phyloP scores from a whole-genome alignment of 208 protist genomes.

The Angomonas ambiguus region DNA sequence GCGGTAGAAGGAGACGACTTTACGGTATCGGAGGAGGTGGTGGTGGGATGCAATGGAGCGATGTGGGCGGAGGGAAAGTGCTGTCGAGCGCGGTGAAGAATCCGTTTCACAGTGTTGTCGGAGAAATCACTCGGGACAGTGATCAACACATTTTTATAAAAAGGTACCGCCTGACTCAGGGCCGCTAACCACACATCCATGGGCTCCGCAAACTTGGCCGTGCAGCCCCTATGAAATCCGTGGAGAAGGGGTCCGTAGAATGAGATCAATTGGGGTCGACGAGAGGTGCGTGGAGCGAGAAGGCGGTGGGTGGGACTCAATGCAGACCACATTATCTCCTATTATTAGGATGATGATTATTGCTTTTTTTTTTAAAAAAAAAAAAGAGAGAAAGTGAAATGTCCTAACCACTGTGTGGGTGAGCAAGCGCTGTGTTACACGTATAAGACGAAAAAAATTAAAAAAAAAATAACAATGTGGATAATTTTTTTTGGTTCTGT shows the following conservation, averaged over 20 bases:
- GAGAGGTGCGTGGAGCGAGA: neutral
- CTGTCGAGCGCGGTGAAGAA: constrained; percentile 34
- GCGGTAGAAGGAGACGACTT: neutral
- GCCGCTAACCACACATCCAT: constrained; percentile 68
- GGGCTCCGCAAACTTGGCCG: constrained; percentile 53
- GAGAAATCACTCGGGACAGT: constrained; percentile 46
- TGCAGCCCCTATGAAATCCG: constrained; percentile 33
- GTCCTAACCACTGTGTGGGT: too few relatives aligned
- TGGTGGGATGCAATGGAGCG: neutral
- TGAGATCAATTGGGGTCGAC: constrained; percentile 14
- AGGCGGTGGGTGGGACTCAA: neutral
- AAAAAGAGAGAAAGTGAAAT: constrained; percentile 11
- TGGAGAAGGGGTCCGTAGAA: constrained; percentile 49
- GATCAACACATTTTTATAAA: constrained; percentile 62
- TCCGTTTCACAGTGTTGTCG: constrained; percentile 13
- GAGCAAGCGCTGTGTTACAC: too few relatives aligned
- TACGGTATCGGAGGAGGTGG: neutral
- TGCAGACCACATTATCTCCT: neutral
- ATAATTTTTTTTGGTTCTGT: too few relatives aligned
- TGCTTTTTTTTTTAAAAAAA: neutral
- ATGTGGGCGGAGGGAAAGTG: constrained; percentile 52
- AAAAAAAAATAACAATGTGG: neutral
- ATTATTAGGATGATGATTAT: neutral
- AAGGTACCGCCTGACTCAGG: constrained; percentile 67
- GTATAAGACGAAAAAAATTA: neutral